These are phyloP conservation scores for Pseudognaphalium luteoalbum DNA, from an alignment of 129 eudicot species.

Conservation along the genomic window DNA sequence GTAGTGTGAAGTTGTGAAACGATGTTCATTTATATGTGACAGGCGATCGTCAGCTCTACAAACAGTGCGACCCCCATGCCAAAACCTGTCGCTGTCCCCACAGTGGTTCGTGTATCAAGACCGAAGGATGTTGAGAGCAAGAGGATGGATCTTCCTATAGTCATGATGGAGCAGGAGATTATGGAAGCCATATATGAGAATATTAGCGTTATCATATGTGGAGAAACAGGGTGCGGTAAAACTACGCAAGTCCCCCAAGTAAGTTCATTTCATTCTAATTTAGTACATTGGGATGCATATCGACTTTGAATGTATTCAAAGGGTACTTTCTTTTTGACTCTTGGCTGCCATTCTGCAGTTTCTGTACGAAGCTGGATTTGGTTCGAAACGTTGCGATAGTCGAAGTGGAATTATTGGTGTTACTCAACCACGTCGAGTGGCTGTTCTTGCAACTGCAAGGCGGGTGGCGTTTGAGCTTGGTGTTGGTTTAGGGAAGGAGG, in stretches of 20 bases:
- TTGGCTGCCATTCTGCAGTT: constrained; percentile 52
- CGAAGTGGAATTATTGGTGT: constrained; percentile 89
- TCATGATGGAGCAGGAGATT: constrained; percentile 99
- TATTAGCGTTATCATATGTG: constrained; percentile 74
- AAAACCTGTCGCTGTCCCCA: constrained; percentile 41
- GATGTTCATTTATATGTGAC: constrained; percentile 21
- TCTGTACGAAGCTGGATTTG: constrained; percentile 93
- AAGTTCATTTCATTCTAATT: not conserved
- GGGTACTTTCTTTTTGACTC: constrained; percentile 7
- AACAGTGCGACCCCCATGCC: constrained; percentile 18
- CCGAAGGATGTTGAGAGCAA: constrained; percentile 78
- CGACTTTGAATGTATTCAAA: not conserved
- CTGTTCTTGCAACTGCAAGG: constrained; percentile 92
- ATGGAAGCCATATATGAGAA: constrained; percentile 97
- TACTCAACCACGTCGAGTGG: constrained; percentile 98
- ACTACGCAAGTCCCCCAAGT: constrained; percentile 99
- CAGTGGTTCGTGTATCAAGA: constrained; percentile 70
- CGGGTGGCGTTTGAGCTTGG: constrained; percentile 96
- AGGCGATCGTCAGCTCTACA: constrained; percentile 38
- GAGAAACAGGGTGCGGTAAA: constrained; percentile 98
- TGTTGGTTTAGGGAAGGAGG: constrained; percentile 77
- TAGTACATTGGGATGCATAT: not conserved
- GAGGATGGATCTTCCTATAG: constrained; percentile 84
- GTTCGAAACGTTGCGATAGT: constrained; percentile 38
- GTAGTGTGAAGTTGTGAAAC: not conserved